A percentile compares a stretch with the other conserved stretches of the same genome.
Evolutionary conservation across 2,329 filamentous ascomycete genomes (phyloP).

Genomic region (Shiraia sp.): DNA sequence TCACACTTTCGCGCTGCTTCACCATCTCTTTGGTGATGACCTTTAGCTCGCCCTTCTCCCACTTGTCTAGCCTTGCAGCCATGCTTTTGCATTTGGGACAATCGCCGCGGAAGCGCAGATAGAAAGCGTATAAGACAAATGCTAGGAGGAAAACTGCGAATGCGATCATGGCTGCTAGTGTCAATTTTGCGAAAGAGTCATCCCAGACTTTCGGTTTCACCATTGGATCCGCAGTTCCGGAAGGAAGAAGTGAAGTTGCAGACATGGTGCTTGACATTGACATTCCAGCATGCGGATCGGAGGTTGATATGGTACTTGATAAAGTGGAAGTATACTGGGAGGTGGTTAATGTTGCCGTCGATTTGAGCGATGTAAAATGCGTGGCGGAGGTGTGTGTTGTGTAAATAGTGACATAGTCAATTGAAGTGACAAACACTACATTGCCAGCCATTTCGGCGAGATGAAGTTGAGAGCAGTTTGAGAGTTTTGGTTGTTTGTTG

Average conservation of each 20-base stretch:
- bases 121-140: slow-evolving; percentile 7
- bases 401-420: slow-evolving; percentile 1
- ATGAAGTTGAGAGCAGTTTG: background rate
- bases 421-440: background rate
- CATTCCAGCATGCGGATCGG: too few species aligned
- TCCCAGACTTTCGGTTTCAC: slow-evolving; percentile 7
- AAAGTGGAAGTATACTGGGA: too few species aligned
- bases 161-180: slow-evolving; percentile 1
- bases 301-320: too few species aligned
- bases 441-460: too few species aligned
- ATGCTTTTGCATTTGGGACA: slow-evolving; percentile 8
- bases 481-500: background rate
- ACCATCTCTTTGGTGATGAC: slow-evolving; percentile 10
- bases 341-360: background rate
- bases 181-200: slow-evolving; percentile 5
- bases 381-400: background rate
- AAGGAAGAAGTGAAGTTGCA: background rate
- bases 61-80: slow-evolving; percentile 9
- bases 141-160: slow-evolving; percentile 3
- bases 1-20: slow-evolving; percentile 2
- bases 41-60: slow-evolving; percentile 11
- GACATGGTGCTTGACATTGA: background rate
- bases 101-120: slow-evolving; percentile 7
- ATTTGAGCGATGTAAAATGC: background rate
- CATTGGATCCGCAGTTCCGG: background rate